phyloP scores from a whole-genome alignment of 495 filamentous ascomycete species.

The Daldinia caldariorum region DNA sequence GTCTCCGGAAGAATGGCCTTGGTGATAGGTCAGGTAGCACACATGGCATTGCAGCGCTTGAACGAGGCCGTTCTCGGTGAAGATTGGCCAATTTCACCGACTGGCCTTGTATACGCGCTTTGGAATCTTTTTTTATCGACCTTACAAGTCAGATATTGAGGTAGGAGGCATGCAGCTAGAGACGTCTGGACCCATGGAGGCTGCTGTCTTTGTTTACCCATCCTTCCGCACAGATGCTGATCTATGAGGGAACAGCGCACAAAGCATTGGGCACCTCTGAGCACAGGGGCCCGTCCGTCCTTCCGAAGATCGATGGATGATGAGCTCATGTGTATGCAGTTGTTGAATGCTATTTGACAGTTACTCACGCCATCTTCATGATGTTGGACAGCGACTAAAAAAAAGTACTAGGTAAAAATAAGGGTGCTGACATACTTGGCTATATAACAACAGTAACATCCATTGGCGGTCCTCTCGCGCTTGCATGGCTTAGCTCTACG shows the following conservation, averaged over 20 bases:
- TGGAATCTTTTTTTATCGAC: slow-evolving; percentile 28
- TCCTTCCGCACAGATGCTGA: slow-evolving; percentile 29
- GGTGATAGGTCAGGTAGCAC: slow-evolving; percentile 42
- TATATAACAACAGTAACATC: slow-evolving; percentile 17
- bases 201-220: slow-evolving; percentile 24
- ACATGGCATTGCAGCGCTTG: slow-evolving; percentile 33
- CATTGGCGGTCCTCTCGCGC: slow-evolving; percentile 21
- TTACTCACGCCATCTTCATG: slow-evolving; percentile 18
- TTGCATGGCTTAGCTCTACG: slow-evolving; percentile 27
- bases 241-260: slow-evolving; percentile 27
- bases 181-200: slow-evolving; percentile 21
- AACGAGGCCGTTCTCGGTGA: slow-evolving; percentile 36
- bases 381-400: slow-evolving; percentile 27
- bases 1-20: slow-evolving; percentile 23
- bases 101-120: slow-evolving; percentile 33
- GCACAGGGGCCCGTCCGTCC: slow-evolving; percentile 28
- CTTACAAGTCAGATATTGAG: slow-evolving; percentile 36
- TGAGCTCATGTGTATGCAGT: neutral
- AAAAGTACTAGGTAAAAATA: neutral
- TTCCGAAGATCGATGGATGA: slow-evolving; percentile 38
- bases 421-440: slow-evolving; percentile 15
- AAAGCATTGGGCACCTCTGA: neutral
- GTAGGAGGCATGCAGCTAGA: slow-evolving; percentile 27
- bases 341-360: slow-evolving; percentile 22
- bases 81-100: slow-evolving; percentile 42